These are phyloP conservation scores for Aspergillus floridensis DNA, from an alignment of 2,329 filamentous ascomycete genomes.

Conservation along the genomic window DNA sequence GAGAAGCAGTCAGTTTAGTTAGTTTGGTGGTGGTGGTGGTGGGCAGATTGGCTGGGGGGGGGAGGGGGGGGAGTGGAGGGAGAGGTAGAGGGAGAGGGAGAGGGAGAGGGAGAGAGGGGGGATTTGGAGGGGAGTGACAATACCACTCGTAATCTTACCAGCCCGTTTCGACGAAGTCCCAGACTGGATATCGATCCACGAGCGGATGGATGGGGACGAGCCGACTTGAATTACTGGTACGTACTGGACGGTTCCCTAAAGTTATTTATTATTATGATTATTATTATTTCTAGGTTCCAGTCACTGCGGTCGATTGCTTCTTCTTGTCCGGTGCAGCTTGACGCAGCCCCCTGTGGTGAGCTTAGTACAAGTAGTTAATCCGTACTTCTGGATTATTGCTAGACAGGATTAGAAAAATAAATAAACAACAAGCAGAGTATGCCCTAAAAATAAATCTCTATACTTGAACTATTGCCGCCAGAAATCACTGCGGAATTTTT, in stretches of 20 bases:
- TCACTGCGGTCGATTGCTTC: neutral
- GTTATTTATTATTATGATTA: neutral
- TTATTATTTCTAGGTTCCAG: neutral
- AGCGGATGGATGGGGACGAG: neutral
- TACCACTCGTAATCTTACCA: constrained; percentile 3
- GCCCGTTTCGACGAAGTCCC: neutral
- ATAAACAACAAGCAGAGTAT: neutral
- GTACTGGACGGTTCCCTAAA: neutral
- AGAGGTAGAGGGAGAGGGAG: too few relatives aligned
- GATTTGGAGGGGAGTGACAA: neutral
- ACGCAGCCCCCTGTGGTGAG: too few relatives aligned
- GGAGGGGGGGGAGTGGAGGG: neutral
- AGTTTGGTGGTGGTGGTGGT: neutral
- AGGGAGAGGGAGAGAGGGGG: too few relatives aligned
- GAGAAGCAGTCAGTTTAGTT: neutral
- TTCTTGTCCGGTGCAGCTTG: neutral
- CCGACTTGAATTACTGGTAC: neutral
- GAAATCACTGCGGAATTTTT: neutral
- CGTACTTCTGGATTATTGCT: neutral
- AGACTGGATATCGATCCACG: neutral
- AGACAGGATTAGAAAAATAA: neutral
- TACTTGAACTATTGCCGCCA: neutral
- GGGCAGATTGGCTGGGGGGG: constrained; percentile 3
- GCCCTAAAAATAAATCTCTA: neutral
- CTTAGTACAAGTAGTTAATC: neutral